A percentile compares a stretch with the other conserved stretches of the same genome.
These are phyloP conservation scores for Venturiaceae sp. DNA, from an alignment of 2,329 filamentous ascomycete species.

Conservation along the genomic window DNA sequence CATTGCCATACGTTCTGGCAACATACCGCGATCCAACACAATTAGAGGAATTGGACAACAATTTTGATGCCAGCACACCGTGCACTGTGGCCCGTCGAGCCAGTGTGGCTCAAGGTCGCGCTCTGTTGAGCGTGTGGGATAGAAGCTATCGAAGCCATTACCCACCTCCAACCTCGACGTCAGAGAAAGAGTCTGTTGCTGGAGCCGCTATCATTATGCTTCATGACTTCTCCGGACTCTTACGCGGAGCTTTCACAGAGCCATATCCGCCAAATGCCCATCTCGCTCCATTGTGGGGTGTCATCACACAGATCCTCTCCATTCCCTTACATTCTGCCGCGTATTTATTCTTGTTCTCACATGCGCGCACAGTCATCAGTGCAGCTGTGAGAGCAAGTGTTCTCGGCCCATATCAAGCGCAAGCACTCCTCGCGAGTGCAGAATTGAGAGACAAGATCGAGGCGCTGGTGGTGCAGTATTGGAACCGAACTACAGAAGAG, in stretches of 20 bases:
- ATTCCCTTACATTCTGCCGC: slow-evolving; percentile 54
- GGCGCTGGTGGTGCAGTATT: slow-evolving; percentile 49
- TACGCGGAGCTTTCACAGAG: slow-evolving; percentile 16
- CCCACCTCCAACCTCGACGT: background rate
- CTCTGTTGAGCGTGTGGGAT: slow-evolving; percentile 68
- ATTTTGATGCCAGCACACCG: slow-evolving; percentile 64
- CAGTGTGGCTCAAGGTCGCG: slow-evolving; percentile 65
- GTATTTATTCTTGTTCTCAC: slow-evolving; percentile 67
- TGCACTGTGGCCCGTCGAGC: slow-evolving; percentile 73
- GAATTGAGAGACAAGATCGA: slow-evolving; percentile 49
- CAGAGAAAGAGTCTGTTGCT: background rate
- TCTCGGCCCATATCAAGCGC: slow-evolving; percentile 72
- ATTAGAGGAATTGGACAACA: slow-evolving; percentile 58
- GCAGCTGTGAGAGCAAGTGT: slow-evolving; percentile 69
- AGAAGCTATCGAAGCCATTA: slow-evolving; percentile 44
- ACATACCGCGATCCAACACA: slow-evolving; percentile 46
- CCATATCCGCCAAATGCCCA: slow-evolving; percentile 39
- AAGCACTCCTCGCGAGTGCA: slow-evolving; percentile 56
- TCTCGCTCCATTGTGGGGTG: slow-evolving; percentile 61
- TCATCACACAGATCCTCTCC: slow-evolving; percentile 52
- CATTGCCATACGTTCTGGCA: slow-evolving; percentile 65
- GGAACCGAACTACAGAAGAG: slow-evolving; percentile 49
- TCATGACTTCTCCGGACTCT: slow-evolving; percentile 17
- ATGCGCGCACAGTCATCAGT: slow-evolving; percentile 66
- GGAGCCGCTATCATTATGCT: slow-evolving; percentile 17